phyloP scores from a whole-genome alignment of 768 basidiomycete genomes.

The Tulasnella calospora region DNA sequence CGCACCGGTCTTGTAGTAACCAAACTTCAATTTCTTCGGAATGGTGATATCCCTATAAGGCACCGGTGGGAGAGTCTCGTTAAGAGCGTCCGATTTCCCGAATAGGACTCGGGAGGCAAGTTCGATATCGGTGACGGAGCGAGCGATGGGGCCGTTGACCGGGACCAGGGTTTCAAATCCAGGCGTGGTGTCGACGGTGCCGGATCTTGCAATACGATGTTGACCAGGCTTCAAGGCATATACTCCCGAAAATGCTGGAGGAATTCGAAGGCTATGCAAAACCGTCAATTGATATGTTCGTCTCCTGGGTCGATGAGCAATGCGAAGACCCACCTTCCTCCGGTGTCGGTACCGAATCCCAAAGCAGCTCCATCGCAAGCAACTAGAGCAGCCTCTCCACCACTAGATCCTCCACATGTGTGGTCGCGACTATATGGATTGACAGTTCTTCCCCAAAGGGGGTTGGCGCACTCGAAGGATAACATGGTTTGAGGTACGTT shows the following conservation, averaged over 20 bases:
- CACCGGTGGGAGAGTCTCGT: slow-evolving; percentile 47
- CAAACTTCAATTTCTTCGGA: slow-evolving; percentile 60
- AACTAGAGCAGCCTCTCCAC: slow-evolving; percentile 77
- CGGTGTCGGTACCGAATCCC: slow-evolving; percentile 80
- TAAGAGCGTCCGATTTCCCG: slow-evolving; percentile 44
- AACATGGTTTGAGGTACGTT: slow-evolving; percentile 50
- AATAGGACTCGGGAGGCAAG: slow-evolving; percentile 49
- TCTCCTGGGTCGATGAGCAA: not conserved
- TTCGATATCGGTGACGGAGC: slow-evolving; percentile 61
- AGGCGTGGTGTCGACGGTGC: slow-evolving; percentile 51
- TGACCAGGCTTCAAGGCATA: slow-evolving; percentile 69
- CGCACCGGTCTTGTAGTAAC: slow-evolving; percentile 53
- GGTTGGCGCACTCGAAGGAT: slow-evolving; percentile 76
- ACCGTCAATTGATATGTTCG: not conserved
- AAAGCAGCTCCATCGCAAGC: slow-evolving; percentile 71
- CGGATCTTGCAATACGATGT: slow-evolving; percentile 51
- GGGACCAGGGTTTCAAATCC: slow-evolving; percentile 66
- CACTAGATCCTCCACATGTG: slow-evolving; percentile 69
- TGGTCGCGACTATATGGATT: slow-evolving; percentile 59
- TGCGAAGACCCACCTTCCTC: slow-evolving; percentile 36
- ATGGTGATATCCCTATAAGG: slow-evolving; percentile 57
- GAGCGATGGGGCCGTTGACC: slow-evolving; percentile 30
- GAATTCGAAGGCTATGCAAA: slow-evolving; percentile 70
- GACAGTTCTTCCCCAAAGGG: slow-evolving; percentile 64
- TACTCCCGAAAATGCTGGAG: slow-evolving; percentile 69